Evolutionary conservation across 441 rosid species (phyloP), one percentile per base, ranked within the genome.

Genomic region (Croton laevigatus): DNA sequence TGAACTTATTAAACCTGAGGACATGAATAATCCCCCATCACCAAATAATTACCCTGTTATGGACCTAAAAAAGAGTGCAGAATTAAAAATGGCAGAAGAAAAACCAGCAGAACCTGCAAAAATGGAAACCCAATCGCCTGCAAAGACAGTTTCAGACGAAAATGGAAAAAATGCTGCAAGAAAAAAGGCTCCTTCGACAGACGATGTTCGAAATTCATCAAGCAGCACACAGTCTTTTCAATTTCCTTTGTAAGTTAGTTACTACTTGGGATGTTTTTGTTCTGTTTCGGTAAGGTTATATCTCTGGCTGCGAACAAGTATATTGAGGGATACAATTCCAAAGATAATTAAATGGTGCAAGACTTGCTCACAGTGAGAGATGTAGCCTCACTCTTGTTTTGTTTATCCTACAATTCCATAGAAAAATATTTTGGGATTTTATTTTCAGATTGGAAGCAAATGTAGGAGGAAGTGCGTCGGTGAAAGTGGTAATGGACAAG

Each of bases 221-320:
- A 81, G 87, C 76, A 90, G 98, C 79, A 69, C 73, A 34, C 48
- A 66, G 13, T 92, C 98, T 54, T 91, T 92, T 64, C 87, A 81
- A 17, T 94, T 91, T 79, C 98, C 90, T 6, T 11, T 81, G 98
- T 94, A 78, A 85, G 91, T 20, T 42, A 8, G 32, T 27, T 27
- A 27, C 32, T 27, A 27, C 32, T 27, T 27, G 32, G 32, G 32
- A 27, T 27, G 32, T 27, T 27, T 27, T 27, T 27, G 2, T 27
- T 27, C 32, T 27, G 32, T 27, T 27, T 27, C 32, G 32, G 32
- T 27, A 27, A 27, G 32, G 2, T 27, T 27, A 27, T 27, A 27
- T 3, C 13, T 46, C 8, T 11, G 1, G 6, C 51, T 12, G 4
- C 5, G 10, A 13, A 2, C 32, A 27, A 27, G n/a, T n/a, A n/a